Base-by-base conservation (phyloP, 345 rosid species). In the Garcia nutans region DNA sequence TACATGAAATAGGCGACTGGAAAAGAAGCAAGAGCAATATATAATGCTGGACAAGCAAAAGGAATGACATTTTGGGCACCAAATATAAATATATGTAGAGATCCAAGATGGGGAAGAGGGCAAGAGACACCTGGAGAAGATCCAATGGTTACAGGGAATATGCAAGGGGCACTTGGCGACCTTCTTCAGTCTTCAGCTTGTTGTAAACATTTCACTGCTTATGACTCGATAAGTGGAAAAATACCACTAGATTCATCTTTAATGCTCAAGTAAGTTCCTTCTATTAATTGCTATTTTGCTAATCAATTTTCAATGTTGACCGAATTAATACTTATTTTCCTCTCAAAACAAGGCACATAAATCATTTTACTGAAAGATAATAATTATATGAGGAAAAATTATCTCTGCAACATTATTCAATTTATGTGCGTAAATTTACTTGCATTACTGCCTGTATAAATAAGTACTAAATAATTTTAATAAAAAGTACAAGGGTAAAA, bases 31-130 rank as follows among this genome's bases (percentile, higher is more conserved):
- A 72, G 80, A 33, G 83, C 62, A 1, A 22, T 80, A 42, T 80
- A 80, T 58, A 76, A 80, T 68, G 71, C 49, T 7, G 83, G 83
- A 57, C 77, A 80, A 54, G 83, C 77, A 1, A 76, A 31, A n/a
- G 80, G 83, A n/a, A 72, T 80, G 80, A 76, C 77, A 54, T 80
- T 80, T 54, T 80, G 83, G 83, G 74, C 83, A 65, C 83, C 83
- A 61, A 80, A 80, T 8, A 72, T 80, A 12, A 80, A 80, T 73
- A 67, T 80, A 66, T 80, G 41, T 68, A 76, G 80, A 47, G 80
- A 80, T 31, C 83, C 80, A 41, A 76, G 83, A 55, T 80, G 80
- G 83, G 83, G 83, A 20, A 73, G 83, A 76, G 80, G 83, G 59
- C 83, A 80, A 31, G 77, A 80, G 45, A 80, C 80, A 44, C 80